Base-by-base conservation (phyloP, 495 filamentous ascomycete species). In the Amphirosellinia nigrospora region DNA sequence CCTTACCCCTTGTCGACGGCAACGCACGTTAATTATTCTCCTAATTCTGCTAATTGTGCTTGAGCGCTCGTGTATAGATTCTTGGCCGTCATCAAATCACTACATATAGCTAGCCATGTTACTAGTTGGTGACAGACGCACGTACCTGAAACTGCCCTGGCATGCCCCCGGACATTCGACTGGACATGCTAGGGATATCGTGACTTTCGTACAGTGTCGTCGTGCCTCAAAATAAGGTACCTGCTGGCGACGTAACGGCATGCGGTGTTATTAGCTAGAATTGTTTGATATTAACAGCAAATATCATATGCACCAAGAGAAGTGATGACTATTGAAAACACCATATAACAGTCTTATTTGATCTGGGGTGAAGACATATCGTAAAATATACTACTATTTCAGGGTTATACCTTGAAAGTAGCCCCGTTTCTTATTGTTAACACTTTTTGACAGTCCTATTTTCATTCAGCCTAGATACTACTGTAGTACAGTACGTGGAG, bases 131-230 rank as follows among this genome's bases (percentile, higher is more conserved):
- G 28, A 15, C 43, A 39, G 28, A 11, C 46, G 39, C 6, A 48
- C 32, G n/a, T 52, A 41, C 63, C 46, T 65, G 63, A 65, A 53
- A 65, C 63, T 65, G 46, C 46, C 45, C 63, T 65, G 63, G 63
- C 63, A 65, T 52, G 45, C 30, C 23, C 28, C 62, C 16, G 23
- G 34, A 10, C 53, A 10, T 21, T 56, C 26, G 2, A 63, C 39
- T 63, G 26, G 60, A 43, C 38, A 23, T 43, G 4, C 60, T 21
- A 34, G 60, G 59, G 11, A 28, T 16, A 41, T 62, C 10, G 36
- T 39, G 1, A 38, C 55, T 59, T 34, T 61, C 34, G 16, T 41
- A 45, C 38, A 64, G 61, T 64, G 43, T 5, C 30, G 21, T 50
- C 19, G 62, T 64, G 16, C 32, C 62, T 64, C 23, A 53, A 53